Conservation (phyloP, 331 rosid genomes). For the Telfairia occidentalis region DNA sequence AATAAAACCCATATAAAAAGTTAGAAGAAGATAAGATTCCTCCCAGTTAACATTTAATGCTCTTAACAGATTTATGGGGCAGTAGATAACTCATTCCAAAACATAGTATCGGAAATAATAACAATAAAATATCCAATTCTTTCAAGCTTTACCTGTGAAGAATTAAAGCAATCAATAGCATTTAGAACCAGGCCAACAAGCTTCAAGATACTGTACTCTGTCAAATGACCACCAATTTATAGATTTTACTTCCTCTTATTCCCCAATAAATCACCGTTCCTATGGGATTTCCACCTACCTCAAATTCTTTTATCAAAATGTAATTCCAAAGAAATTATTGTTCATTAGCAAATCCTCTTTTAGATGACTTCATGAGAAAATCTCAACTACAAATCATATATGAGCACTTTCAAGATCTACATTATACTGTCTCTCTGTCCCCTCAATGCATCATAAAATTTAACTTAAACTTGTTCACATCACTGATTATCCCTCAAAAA, state of each 20-base stretch:
- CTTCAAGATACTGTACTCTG: too few relatives aligned
- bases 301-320: not conserved
- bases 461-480: not conserved
- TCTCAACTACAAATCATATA: not conserved
- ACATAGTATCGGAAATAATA: not conserved
- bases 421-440: not conserved
- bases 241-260: not conserved
- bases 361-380: not conserved
- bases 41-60: not conserved
- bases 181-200: too few relatives aligned
- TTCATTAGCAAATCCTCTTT: not conserved
- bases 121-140: not conserved
- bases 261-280: not conserved
- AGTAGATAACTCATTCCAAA: not conserved
- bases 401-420: not conserved
- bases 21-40: not conserved
- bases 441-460: not conserved
- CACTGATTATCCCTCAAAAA: not conserved
- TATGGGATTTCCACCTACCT: not conserved
- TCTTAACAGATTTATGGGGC: not conserved
- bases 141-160: not conserved
- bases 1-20: not conserved
- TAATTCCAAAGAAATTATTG: not conserved
- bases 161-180: not conserved
- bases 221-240: not conserved